Conservation (phyloP, 768 basidiomycete species). For the Lactarius hatsudake region DNA sequence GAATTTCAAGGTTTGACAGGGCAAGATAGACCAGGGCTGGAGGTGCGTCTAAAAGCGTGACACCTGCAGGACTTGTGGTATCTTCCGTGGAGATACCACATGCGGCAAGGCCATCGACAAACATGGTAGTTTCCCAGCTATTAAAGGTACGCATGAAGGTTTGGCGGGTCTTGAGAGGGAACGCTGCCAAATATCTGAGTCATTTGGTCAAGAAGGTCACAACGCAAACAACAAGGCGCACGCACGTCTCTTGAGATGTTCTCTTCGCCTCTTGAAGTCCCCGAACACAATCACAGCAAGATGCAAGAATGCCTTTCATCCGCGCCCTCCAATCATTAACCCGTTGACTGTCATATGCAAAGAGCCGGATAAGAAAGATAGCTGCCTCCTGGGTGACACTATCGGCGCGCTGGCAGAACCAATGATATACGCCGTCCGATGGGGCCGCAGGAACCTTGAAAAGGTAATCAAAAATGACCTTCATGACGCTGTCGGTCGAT, state of each 20-base stretch:
- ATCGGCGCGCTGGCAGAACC: conserved; percentile 73
- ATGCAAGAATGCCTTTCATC: conserved; percentile 51
- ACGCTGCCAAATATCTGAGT: conserved; percentile 72
- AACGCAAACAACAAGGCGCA: conserved; percentile 26
- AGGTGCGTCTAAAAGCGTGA: conserved; percentile 42
- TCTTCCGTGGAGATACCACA: conserved; percentile 31
- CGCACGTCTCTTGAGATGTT: conserved; percentile 69
- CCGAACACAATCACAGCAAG: conserved; percentile 71
- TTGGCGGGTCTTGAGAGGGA: conserved; percentile 46
- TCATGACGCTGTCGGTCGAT: conserved; percentile 49
- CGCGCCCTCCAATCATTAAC: conserved; percentile 64
- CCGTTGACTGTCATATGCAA: conserved; percentile 64
- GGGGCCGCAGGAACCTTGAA: conserved; percentile 43
- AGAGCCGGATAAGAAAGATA: conserved; percentile 76
- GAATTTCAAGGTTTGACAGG: conserved; percentile 57
- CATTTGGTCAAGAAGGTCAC: conserved; percentile 13
- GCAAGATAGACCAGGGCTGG: conserved; percentile 59
- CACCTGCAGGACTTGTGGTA: background rate
- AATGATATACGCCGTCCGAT: conserved; percentile 47
- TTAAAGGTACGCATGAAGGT: conserved; percentile 64
- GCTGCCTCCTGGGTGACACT: conserved; percentile 61
- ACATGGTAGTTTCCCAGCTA: conserved; percentile 57
- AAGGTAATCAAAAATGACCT: conserved; percentile 51
- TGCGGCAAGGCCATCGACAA: conserved; percentile 47
- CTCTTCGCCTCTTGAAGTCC: conserved; percentile 63